These are phyloP conservation scores for Apophysomyces sp. DNA, from an alignment of 371 early-diverging fungal genomes.

Conservation along the genomic window DNA sequence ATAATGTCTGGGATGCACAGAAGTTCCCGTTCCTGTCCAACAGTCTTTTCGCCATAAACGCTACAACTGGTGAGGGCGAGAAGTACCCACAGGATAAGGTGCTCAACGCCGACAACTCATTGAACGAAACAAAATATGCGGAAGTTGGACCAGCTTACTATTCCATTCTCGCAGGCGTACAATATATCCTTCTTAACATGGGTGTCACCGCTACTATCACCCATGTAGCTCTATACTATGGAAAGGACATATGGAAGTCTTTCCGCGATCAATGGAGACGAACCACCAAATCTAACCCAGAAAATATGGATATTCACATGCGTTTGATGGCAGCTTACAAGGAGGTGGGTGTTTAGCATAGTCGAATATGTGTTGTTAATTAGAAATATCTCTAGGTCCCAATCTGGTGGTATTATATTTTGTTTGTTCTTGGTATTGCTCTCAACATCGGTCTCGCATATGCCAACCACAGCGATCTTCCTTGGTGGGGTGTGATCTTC, in stretches of 20 bases:
- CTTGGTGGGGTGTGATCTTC: conserved; percentile 74
- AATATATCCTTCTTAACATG: conserved; percentile 23
- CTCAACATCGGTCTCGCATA: conserved; percentile 67
- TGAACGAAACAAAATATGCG: conserved; percentile 21
- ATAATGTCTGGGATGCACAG: conserved; percentile 35
- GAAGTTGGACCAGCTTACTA: conserved; percentile 29
- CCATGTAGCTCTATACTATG: conserved; percentile 43
- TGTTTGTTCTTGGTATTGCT: conserved; percentile 60
- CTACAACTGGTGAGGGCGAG: conserved; percentile 12
- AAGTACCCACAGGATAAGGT: conserved; percentile 38
- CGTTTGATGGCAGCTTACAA: conserved; percentile 32
- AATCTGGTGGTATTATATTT: conserved; percentile 69
- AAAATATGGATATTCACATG: conserved; percentile 27
- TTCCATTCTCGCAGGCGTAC: conserved; percentile 13
- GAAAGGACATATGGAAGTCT: conserved; percentile 23
- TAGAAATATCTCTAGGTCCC: conserved; percentile 69
- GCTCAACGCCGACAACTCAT: conserved; percentile 21
- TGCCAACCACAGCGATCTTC: conserved; percentile 48
- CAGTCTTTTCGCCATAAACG: conserved; percentile 16
- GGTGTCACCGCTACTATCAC: conserved; percentile 43
- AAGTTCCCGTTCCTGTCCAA: conserved; percentile 34
- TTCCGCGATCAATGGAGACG: neutral
- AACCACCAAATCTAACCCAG: neutral
- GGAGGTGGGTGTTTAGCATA: conserved; percentile 27
- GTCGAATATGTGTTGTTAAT: conserved; percentile 32